Evolutionary conservation across 176 grass and related monocot species (phyloP).

Genomic region (Pontederia paniculata): DNA sequence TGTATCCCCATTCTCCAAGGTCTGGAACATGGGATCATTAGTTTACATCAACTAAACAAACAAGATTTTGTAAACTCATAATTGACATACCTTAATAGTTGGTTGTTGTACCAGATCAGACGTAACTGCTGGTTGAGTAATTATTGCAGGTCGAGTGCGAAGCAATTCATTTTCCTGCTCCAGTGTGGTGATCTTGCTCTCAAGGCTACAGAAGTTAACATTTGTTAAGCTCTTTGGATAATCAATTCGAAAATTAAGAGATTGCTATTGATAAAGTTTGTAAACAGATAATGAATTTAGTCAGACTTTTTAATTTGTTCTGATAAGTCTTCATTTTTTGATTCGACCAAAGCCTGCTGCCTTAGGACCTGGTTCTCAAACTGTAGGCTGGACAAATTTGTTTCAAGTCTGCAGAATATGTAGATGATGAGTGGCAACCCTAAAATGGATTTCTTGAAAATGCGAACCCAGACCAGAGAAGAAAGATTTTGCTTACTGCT

Average conservation of each 20-base stretch:
- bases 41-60: not conserved
- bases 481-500: conserved; percentile 32
- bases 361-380: conserved; percentile 57
- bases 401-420: conserved; percentile 49
- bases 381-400: conserved; percentile 56
- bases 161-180: conserved; percentile 59
- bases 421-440: not conserved
- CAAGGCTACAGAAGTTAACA: conserved; percentile 30
- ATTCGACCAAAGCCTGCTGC: conserved; percentile 10
- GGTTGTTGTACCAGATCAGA: conserved; percentile 35
- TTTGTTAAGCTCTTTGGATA: conserved; percentile 6
- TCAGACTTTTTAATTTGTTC: conserved; percentile 16
- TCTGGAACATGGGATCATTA: conserved; percentile 11
- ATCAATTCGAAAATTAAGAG: conserved; percentile 5
- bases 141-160: conserved; percentile 28
- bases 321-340: conserved; percentile 18
- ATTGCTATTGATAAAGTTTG: no score
- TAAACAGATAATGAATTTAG: no score
- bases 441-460: not conserved
- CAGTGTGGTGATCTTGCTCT: conserved; percentile 60
- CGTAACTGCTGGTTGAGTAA: conserved; percentile 14
- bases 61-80: conserved; percentile 12
- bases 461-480: not conserved
- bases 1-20: conserved; percentile 16
- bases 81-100: conserved; percentile 36